These are phyloP conservation scores for Ustilago nuda DNA, from an alignment of 1,284 basidiomycete species.

Conservation along the genomic window DNA sequence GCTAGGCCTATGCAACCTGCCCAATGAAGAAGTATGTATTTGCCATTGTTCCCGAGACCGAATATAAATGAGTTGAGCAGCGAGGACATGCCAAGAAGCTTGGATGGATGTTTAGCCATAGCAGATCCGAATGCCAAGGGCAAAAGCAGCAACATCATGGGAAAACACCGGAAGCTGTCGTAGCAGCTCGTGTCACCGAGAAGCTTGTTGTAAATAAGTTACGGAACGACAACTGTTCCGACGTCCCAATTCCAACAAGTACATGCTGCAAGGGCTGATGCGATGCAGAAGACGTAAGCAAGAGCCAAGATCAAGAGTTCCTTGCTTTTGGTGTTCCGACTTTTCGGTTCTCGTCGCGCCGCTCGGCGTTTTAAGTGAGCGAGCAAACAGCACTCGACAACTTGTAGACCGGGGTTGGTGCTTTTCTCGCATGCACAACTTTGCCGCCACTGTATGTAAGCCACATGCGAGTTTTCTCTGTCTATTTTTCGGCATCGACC, in stretches of 20 bases:
- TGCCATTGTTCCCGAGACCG: background rate
- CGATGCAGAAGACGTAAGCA: too few species aligned
- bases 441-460: too few species aligned
- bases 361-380: slow-evolving; percentile 3
- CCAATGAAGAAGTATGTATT: background rate
- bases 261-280: background rate
- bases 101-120: background rate
- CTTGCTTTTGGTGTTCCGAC: background rate
- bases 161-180: background rate
- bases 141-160: background rate
- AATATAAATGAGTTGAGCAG: too few species aligned
- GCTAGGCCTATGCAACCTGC: background rate
- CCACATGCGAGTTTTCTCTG: too few species aligned
- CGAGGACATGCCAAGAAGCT: background rate
- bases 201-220: background rate
- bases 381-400: background rate
- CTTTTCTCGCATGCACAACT: too few species aligned
- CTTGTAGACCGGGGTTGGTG: too few species aligned
- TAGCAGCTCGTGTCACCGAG: too few species aligned
- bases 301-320: background rate
- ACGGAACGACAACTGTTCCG: slow-evolving; percentile 1
- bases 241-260: background rate
- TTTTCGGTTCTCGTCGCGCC: background rate
- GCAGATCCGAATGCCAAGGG: too few species aligned
- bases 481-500: too few species aligned